Percentiles rank a stretch among this genome's conserved stretches.
Conservation (phyloP, 192 early-diverging fungal species). For the Coemansia sp. region DNA sequence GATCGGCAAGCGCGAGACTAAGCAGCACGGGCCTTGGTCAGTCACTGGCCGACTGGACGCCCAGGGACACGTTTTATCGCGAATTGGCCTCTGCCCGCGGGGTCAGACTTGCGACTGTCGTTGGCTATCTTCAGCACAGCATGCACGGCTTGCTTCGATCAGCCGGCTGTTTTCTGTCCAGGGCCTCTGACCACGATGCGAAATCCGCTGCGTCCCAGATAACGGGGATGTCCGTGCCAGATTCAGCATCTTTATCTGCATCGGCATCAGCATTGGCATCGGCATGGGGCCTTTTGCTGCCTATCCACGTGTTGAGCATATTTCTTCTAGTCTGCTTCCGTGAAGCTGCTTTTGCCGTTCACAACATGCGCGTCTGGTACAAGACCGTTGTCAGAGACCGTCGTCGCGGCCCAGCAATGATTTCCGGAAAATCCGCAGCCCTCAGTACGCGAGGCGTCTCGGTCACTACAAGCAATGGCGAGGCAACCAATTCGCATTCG, state of each 20-base stretch:
- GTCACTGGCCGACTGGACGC: neutral
- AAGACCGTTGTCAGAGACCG: constrained; percentile 36
- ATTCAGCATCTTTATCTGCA: neutral
- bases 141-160: neutral
- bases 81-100: neutral
- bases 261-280: neutral
- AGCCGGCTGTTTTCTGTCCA: neutral
- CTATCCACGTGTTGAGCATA: constrained; percentile 24
- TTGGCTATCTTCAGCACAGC: neutral
- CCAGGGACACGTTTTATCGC: neutral
- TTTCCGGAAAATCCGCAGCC: constrained; percentile 5
- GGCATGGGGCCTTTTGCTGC: constrained; percentile 8
- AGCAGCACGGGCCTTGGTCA: neutral
- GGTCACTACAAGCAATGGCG: neutral
- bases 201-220: neutral
- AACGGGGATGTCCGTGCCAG: neutral
- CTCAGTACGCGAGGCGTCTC: constrained; percentile 1
- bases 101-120: neutral
- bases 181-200: neutral
- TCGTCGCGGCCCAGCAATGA: constrained; percentile 23
- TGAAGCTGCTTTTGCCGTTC: constrained; percentile 27
- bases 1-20: neutral
- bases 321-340: constrained; percentile 19
- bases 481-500: neutral
- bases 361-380: constrained; percentile 45